A percentile compares a stretch with the other conserved stretches of the same genome.
Evolutionary conservation across 2,329 filamentous ascomycete genomes (phyloP).

Genomic region (Atkinsonella hypoxylon): DNA sequence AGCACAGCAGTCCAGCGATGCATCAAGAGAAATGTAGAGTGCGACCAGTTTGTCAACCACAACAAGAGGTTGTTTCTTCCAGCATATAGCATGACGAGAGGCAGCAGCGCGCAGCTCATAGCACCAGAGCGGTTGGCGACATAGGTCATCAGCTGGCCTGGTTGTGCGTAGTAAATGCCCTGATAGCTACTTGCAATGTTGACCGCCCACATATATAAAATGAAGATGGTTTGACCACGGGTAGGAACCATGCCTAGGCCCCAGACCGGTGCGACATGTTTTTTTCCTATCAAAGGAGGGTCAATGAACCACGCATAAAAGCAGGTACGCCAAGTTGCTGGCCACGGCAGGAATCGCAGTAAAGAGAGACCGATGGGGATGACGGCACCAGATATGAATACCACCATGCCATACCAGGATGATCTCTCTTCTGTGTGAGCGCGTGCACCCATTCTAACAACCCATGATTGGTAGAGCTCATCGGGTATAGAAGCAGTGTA

Average conservation of each 20-base stretch:
- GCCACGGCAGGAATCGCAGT: conserved; percentile 16
- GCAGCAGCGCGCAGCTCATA: conserved; percentile 24
- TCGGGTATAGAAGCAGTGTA: conserved; percentile 7
- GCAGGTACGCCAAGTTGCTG: conserved; percentile 6
- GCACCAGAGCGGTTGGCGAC: conserved; percentile 26
- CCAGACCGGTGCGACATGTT: conserved; percentile 12
- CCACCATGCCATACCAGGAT: conserved; percentile 13
- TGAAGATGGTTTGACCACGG: conserved; percentile 31
- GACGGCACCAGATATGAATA: conserved; percentile 13
- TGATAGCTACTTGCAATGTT: conserved; percentile 22
- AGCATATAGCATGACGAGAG: conserved; percentile 28
- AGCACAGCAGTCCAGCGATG: conserved; percentile 35
- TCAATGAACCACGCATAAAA: conserved; percentile 18
- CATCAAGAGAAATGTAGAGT: conserved; percentile 32
- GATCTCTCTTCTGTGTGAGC: conserved; percentile 7
- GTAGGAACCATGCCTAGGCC: conserved; percentile 23
- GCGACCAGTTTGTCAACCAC: conserved; percentile 32
- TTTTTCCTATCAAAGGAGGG: conserved; percentile 14
- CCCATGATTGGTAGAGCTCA: conserved; percentile 4
- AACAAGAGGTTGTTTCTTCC: conserved; percentile 33
- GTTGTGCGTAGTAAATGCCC: conserved; percentile 13
- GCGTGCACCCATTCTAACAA: conserved; percentile 4
- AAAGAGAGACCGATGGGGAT: conserved; percentile 15
- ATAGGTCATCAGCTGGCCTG: conserved; percentile 19
- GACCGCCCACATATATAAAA: conserved; percentile 24